These are phyloP conservation scores for Ophiocordyceps australis DNA, from an alignment of 2,329 filamentous ascomycete species.

Conservation along the genomic window DNA sequence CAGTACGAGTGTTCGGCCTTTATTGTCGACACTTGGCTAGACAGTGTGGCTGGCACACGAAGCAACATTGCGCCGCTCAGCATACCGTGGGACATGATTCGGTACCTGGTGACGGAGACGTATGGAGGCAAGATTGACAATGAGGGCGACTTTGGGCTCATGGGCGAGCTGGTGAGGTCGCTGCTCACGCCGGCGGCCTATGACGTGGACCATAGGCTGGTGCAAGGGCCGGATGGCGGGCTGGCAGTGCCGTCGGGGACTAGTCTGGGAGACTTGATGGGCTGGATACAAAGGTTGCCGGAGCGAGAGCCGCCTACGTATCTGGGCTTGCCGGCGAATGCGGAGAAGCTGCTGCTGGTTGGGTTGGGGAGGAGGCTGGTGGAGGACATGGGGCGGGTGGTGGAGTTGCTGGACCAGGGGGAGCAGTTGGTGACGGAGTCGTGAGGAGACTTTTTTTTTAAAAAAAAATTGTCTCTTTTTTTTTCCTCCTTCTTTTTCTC, in stretches of 20 bases:
- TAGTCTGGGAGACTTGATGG: slow-evolving; percentile 66
- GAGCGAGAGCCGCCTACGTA: slow-evolving; percentile 95
- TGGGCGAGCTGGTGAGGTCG: slow-evolving; percentile 54
- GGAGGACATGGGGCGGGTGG: slow-evolving; percentile 66
- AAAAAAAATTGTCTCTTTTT: slow-evolving; percentile 1
- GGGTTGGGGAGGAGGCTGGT: slow-evolving; percentile 77
- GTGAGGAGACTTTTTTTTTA: slow-evolving; percentile 3
- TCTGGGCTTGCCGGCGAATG: slow-evolving; percentile 81
- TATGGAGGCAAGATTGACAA: slow-evolving; percentile 98
- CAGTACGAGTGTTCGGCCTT: slow-evolving; percentile 94
- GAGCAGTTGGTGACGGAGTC: slow-evolving; percentile 69
- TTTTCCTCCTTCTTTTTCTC: not conserved
- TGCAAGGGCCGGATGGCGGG: slow-evolving; percentile 44
- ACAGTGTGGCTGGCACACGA: slow-evolving; percentile 61
- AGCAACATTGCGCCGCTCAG: slow-evolving; percentile 88
- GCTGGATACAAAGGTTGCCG: slow-evolving; percentile 80
- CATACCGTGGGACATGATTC: slow-evolving; percentile 92
- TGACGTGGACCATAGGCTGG: slow-evolving; percentile 80
- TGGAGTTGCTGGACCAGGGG: slow-evolving; percentile 78
- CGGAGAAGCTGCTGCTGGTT: slow-evolving; percentile 85
- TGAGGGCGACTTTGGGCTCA: slow-evolving; percentile 60
- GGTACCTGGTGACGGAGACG: slow-evolving; percentile 77
- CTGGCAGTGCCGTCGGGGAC: slow-evolving; percentile 68
- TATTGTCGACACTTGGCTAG: slow-evolving; percentile 91
- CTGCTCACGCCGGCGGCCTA: slow-evolving; percentile 80